These are phyloP conservation scores for Tuber brumale DNA, from an alignment of 495 filamentous ascomycete genomes.

Conservation along the genomic window DNA sequence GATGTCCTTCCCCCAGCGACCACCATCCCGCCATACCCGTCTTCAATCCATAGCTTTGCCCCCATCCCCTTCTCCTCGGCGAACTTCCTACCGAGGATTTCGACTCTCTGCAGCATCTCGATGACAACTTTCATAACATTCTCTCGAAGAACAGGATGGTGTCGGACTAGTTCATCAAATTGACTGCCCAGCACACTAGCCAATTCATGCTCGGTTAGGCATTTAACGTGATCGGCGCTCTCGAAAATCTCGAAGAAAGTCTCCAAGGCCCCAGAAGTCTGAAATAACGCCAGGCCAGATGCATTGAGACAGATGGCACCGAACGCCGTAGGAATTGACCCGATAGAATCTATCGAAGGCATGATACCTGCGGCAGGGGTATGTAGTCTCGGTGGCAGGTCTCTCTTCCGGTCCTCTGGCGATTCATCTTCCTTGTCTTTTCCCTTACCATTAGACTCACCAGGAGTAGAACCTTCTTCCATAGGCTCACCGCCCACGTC, in stretches of 20 bases:
- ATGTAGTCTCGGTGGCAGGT: slow-evolving; percentile 25
- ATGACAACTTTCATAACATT: slow-evolving; percentile 72
- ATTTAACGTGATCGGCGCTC: slow-evolving; percentile 79
- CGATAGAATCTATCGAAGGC: slow-evolving; percentile 76
- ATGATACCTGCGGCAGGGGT: slow-evolving; percentile 68
- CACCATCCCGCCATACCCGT: slow-evolving; percentile 48
- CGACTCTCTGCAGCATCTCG: slow-evolving; percentile 74
- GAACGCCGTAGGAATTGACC: slow-evolving; percentile 74
- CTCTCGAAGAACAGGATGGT: slow-evolving; percentile 76
- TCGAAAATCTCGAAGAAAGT: slow-evolving; percentile 92
- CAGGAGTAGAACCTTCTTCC: slow-evolving; percentile 44
- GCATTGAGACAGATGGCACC: slow-evolving; percentile 91
- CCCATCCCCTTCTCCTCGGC: slow-evolving; percentile 64
- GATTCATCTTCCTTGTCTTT: slow-evolving; percentile 39
- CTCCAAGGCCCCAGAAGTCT: slow-evolving; percentile 70
- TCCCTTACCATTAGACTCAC: slow-evolving; percentile 45
- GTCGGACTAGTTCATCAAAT: slow-evolving; percentile 90
- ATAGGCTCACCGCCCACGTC: slow-evolving; percentile 44
- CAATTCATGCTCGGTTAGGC: slow-evolving; percentile 65
- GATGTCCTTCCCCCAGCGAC: slow-evolving; percentile 50
- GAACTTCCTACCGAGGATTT: slow-evolving; percentile 59
- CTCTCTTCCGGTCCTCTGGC: slow-evolving; percentile 23
- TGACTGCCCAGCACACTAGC: slow-evolving; percentile 62
- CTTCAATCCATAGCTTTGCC: slow-evolving; percentile 66
- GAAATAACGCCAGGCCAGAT: slow-evolving; percentile 80